These are phyloP conservation scores for Fusarium pseudoanthophilum DNA, from an alignment of 2,329 filamentous ascomycete species.

Conservation along the genomic window DNA sequence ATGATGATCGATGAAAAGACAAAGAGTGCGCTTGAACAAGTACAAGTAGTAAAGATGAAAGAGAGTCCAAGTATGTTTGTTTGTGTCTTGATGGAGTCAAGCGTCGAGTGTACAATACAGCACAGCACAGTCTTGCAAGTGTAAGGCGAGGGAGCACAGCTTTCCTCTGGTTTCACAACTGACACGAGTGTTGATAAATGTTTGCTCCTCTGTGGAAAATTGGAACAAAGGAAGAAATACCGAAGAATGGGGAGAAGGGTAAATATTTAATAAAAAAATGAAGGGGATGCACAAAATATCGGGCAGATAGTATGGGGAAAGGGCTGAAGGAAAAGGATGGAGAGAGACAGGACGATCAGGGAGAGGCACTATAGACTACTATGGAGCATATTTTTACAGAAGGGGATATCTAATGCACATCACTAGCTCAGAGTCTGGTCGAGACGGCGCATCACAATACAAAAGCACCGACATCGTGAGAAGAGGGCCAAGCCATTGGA, in stretches of 20 bases:
- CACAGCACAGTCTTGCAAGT: not conserved
- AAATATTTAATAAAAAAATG: constrained; percentile 18
- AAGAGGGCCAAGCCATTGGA: constrained; percentile 22
- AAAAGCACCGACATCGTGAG: constrained; percentile 13
- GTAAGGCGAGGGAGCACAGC: constrained; percentile 42
- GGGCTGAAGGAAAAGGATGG: constrained; percentile 10
- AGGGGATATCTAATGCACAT: constrained; percentile 36
- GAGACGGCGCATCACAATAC: constrained; percentile 36
- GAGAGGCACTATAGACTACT: constrained; percentile 1
- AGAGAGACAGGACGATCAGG: constrained; percentile 25
- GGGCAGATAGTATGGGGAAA: constrained; percentile 16
- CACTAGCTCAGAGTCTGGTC: constrained; percentile 25
- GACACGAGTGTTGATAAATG: constrained; percentile 37
- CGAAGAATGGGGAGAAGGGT: constrained; percentile 1
- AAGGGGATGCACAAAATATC: constrained; percentile 32
- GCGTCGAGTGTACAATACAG: not conserved
- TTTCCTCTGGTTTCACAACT: constrained; percentile 39
- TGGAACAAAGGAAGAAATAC: not conserved
- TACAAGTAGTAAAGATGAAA: constrained; percentile 8
- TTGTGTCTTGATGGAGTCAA: constrained; percentile 6
- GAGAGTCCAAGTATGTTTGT: constrained; percentile 13
- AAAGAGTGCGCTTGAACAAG: not conserved
- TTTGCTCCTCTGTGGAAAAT: constrained; percentile 22
- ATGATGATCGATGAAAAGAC: not conserved
- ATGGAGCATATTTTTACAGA: constrained; percentile 21